A percentile compares a stretch with the other conserved stretches of the same genome.
These are phyloP conservation scores for Penicillium sp. DNA, from an alignment of 2,329 filamentous ascomycete genomes.

Conservation along the genomic window DNA sequence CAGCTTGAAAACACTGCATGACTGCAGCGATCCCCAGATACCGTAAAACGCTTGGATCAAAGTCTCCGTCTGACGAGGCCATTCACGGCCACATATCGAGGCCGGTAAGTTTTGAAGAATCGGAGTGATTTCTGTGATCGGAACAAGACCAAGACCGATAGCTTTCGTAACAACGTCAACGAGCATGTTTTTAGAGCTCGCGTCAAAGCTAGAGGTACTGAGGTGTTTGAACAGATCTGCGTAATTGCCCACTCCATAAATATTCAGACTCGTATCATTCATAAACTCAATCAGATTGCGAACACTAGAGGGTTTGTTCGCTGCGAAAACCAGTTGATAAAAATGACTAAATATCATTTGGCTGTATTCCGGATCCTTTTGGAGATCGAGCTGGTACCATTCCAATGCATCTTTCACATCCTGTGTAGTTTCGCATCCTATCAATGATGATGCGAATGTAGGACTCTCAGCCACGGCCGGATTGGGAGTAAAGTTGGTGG, in stretches of 20 bases:
- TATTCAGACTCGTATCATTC: slow-evolving; percentile 34
- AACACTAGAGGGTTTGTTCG: slow-evolving; percentile 13
- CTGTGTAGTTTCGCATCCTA: slow-evolving; percentile 21
- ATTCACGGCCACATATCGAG: slow-evolving; percentile 6
- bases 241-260: slow-evolving; percentile 34
- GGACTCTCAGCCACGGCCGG: neutral
- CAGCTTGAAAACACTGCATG: slow-evolving; percentile 31
- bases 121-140: slow-evolving; percentile 27
- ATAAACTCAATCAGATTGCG: slow-evolving; percentile 30
- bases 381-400: slow-evolving; percentile 29
- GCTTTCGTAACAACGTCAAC: slow-evolving; percentile 26
- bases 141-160: slow-evolving; percentile 33
- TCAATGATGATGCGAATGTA: slow-evolving; percentile 18
- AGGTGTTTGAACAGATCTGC: slow-evolving; percentile 25
- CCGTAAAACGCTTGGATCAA: slow-evolving; percentile 22
- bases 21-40: slow-evolving; percentile 36
- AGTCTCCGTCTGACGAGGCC: slow-evolving; percentile 15
- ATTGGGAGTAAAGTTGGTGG: neutral
- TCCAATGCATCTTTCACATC: slow-evolving; percentile 27
- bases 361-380: slow-evolving; percentile 32
- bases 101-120: slow-evolving; percentile 24
- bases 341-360: slow-evolving; percentile 32
- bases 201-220: slow-evolving; percentile 17
- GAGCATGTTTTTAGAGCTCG: slow-evolving; percentile 19
- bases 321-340: neutral